Conservation (phyloP, 2,329 filamentous ascomycete species). For the Trichoderma sp. region DNA sequence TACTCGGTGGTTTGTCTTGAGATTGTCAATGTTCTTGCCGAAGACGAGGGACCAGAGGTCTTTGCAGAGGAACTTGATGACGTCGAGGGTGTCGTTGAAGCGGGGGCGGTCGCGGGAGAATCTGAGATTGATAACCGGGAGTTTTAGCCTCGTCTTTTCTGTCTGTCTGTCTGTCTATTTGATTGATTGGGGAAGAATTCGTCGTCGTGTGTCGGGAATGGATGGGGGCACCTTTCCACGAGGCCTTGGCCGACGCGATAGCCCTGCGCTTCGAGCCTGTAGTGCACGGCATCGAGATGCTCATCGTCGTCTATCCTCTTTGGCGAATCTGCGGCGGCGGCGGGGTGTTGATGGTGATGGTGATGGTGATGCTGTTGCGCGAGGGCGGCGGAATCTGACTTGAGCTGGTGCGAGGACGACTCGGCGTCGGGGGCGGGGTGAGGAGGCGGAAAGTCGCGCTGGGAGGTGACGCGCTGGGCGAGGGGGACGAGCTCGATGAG, state of each 20-base stretch:
- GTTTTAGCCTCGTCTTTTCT: not conserved
- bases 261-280: conserved; percentile 76
- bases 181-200: not conserved
- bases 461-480: conserved; percentile 78
- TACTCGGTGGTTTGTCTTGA: conserved; percentile 95
- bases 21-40: conserved; percentile 94
- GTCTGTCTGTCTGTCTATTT: not conserved
- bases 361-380: not conserved
- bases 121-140: conserved; percentile 39
- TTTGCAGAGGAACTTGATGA: conserved; percentile 98
- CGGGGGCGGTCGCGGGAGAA: conserved; percentile 81
- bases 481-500: conserved; percentile 96
- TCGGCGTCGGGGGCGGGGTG: not conserved
- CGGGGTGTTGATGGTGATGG: conserved; percentile 19
- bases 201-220: not conserved
- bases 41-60: conserved; percentile 95
- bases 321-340: conserved; percentile 21
- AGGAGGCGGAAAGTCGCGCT: conserved; percentile 52
- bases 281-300: conserved; percentile 79
- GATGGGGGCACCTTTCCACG: conserved; percentile 70
- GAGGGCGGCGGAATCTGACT: not conserved
- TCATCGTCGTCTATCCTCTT: conserved; percentile 66
- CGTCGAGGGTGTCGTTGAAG: conserved; percentile 87
- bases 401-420: not conserved
- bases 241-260: conserved; percentile 91